phyloP scores from a whole-genome alignment of 345 rosid species.

The Pseudoturritis turrita region DNA sequence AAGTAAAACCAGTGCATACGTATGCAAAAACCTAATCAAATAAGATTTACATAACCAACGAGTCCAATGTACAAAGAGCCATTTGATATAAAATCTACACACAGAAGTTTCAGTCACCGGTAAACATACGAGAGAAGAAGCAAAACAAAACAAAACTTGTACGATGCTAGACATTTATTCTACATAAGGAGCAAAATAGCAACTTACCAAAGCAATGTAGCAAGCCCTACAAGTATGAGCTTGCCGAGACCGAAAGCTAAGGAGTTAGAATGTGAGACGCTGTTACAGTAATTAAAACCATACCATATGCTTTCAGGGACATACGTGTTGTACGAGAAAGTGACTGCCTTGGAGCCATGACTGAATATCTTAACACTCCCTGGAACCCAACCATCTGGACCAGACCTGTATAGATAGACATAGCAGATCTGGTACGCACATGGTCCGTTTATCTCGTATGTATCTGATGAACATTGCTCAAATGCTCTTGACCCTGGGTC shows the following conservation, averaged over 20 bases:
- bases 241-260: background rate
- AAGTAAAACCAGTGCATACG: background rate
- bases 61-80: background rate
- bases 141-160: background rate
- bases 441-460: conserved; percentile 51
- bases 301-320: conserved; percentile 60
- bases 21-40: background rate
- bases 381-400: conserved; percentile 69
- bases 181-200: background rate
- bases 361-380: conserved; percentile 44
- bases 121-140: background rate
- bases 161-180: too few species aligned
- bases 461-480: conserved; percentile 59
- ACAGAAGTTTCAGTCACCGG: background rate
- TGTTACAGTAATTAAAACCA: conserved; percentile 49
- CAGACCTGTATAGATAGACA: conserved; percentile 53
- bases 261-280: background rate
- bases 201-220: background rate
- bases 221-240: background rate
- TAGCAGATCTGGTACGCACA: conserved; percentile 56
- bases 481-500: conserved; percentile 49
- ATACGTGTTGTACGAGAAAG: conserved; percentile 43
- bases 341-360: conserved; percentile 28
- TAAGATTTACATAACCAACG: too few species aligned
- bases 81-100: background rate